Base-by-base conservation (phyloP, 2,329 filamentous ascomycete species). In the Aureobasidium sp. region DNA sequence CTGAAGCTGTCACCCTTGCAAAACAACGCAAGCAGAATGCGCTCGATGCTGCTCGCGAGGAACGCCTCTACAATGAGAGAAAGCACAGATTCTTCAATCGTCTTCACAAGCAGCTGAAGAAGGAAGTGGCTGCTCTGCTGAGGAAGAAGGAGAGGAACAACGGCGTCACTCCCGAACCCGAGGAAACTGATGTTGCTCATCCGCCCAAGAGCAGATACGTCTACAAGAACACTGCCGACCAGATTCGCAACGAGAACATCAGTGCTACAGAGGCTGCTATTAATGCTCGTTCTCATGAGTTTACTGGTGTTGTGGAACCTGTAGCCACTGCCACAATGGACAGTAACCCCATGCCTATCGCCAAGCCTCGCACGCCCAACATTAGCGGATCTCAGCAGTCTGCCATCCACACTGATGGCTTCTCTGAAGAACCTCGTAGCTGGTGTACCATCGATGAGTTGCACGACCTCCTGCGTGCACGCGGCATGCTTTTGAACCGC, bases 401-500 rank as follows among this genome's bases (percentile, higher is more conserved):
- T 23, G 17, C 20, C 50, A 27, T 23, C 13, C 2, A 20, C 12
- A 20, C 32, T 23, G 61, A 66, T 12, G 60, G 63, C 48, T 57
- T 64, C 39, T 12, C 39, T 36, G 47, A 50, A 9, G 64, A 65
- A 12, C 65, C 65, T 6, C 61, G 65, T 26, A 51, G 41, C 27
- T 62, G 61, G 20, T 62, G 63, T 51, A 63, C 62, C 32, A 64
- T 57, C 26, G 52, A 60, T 32, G 65, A 66, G 41, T 37, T 66
- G 20, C 52, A 61, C 17, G 29, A 55, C 44, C 50, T 66, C 5
- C 23, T 66, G 26, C 52, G 56, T 17, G 32, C 62, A 7, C 65
- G 65, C 15, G 62, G 65, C 20, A 65, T 65, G 64, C 51, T 63
- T 57, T 58, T 64, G 29, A 64, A 62, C 34, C 62, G 64, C 32